Conservation (phyloP, 1,284 basidiomycete species). For the Puccinia novopanici region DNA sequence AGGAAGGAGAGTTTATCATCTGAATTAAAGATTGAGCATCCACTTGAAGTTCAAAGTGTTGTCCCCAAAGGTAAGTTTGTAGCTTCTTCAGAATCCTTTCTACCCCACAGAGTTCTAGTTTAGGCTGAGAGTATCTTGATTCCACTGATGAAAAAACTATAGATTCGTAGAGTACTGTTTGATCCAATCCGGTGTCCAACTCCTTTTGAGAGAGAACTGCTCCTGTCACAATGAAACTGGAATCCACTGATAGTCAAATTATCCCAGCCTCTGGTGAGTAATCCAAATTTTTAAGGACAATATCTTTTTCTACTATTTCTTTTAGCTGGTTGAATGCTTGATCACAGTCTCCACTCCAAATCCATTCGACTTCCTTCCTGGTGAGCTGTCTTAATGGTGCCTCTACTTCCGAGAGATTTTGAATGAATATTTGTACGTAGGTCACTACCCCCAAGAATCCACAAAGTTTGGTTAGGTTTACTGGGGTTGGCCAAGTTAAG, state of each 20-base stretch:
- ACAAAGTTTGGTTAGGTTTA: not conserved
- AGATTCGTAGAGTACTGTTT: slow-evolving; percentile 1
- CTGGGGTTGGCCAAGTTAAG: not conserved
- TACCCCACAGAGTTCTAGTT: slow-evolving; percentile 24
- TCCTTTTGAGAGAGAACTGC: slow-evolving; percentile 11
- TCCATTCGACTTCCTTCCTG: not conserved
- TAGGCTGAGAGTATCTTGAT: slow-evolving; percentile 38
- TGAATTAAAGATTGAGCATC: slow-evolving; percentile 33
- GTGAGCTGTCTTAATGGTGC: not conserved
- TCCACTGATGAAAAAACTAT: too few species aligned
- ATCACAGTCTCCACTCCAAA: not conserved
- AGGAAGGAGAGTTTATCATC: slow-evolving; percentile 11
- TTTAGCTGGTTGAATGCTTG: not conserved
- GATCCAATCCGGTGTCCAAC: not conserved
- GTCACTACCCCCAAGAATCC: not conserved
- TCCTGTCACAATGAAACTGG: not conserved
- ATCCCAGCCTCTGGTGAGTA: not conserved
- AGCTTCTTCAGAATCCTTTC: slow-evolving; percentile 26
- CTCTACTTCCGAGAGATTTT: not conserved
- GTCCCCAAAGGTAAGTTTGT: slow-evolving; percentile 10
- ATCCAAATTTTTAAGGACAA: not conserved
- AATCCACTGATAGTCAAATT: not conserved
- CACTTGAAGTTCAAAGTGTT: slow-evolving; percentile 38
- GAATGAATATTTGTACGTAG: slow-evolving; percentile 32
- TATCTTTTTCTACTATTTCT: not conserved